Percentiles rank a stretch among this genome's conserved stretches.
Evolutionary conservation across 2,329 filamentous ascomycete genomes (phyloP).

Genomic region (Venturia asperata): DNA sequence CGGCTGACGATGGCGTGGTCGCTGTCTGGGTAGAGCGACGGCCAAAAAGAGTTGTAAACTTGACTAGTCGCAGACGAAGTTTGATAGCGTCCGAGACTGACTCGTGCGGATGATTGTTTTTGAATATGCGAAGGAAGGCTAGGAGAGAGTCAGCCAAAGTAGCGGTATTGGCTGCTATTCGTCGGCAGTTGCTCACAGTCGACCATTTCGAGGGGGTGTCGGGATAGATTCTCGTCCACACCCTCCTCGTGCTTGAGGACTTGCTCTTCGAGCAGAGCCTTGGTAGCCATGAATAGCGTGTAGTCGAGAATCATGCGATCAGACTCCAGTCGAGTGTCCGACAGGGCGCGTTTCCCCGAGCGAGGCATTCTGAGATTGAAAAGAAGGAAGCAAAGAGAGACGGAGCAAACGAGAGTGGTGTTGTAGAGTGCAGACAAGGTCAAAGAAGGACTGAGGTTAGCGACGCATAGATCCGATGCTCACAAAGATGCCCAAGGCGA

Average conservation of each 20-base stretch:
- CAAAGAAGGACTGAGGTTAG: constrained; percentile 12
- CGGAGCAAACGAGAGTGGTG: constrained; percentile 7
- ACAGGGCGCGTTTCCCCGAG: constrained; percentile 7
- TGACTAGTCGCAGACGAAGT: constrained; percentile 44
- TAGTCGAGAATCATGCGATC: constrained; percentile 53
- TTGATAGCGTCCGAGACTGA: constrained; percentile 35
- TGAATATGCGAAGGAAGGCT: constrained; percentile 41
- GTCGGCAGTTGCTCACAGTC: constrained; percentile 21
- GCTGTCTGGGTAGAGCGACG: constrained; percentile 34
- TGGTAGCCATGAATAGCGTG: constrained; percentile 42
- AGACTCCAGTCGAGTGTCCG: constrained; percentile 37
- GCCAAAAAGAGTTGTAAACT: constrained; percentile 41
- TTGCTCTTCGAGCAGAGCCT: constrained; percentile 35
- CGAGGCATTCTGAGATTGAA: constrained; percentile 1
- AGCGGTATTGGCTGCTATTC: background rate
- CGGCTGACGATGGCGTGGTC: constrained; percentile 33
- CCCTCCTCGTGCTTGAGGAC: constrained; percentile 8
- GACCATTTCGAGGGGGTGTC: constrained; percentile 22
- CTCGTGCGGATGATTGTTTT: constrained; percentile 33
- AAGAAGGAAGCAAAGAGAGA: background rate
- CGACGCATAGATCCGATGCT: background rate
- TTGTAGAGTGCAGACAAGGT: background rate
- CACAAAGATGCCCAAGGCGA: background rate
- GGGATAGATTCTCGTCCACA: constrained; percentile 14
- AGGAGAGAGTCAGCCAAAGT: background rate